Evolutionary conservation across 331 rosid species (phyloP), one percentile per base, ranked within the genome.

Genomic region (Saraca asoca): DNA sequence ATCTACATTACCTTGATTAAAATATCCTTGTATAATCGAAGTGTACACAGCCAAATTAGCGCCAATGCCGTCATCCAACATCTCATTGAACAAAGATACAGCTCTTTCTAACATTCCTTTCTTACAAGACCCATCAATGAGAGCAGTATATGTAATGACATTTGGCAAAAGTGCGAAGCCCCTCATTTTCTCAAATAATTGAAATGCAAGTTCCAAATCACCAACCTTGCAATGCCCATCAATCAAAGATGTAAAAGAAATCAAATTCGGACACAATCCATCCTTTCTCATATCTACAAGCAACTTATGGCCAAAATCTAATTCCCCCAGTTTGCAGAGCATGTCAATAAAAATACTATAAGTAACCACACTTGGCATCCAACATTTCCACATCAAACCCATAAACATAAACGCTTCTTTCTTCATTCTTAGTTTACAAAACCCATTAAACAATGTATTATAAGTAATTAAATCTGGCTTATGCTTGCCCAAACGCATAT

Each of bases 181-280:
- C 57, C 46, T 55, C 83, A 79, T 79, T 15, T 49, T 71, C 59
- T 63, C 80, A 12, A 74, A 35, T 31, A 64, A 51, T 18, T 64
- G 50, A 19, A 79, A 52, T 3, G 74, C 83, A 51, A 60, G 57
- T 35, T 79, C 80, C 65, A 79, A 50, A 64, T 44, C 45, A 53
- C 83, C 77, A 58, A 43, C 80, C 62, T 79, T 79, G 42, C 80
- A 74, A 74, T 79, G 69, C 9, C 83, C 83, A 52, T 79, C 80
- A 58, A 79, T 69, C 74, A 79, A 74, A 53, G 74, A 63, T 51
- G 80, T 74, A 59, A 74, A 79, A 15, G 51, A 64, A 69, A 79
- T 48, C 57, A 64, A 64, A 79, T 74, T 79, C 12, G 80, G 83
- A 39, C 3, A 39, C 19, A 79, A 69, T 14, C 73, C 65, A 9